phyloP scores from a whole-genome alignment of 2,329 filamentous ascomycete genomes.

The Bipolaris sorokiniana region DNA sequence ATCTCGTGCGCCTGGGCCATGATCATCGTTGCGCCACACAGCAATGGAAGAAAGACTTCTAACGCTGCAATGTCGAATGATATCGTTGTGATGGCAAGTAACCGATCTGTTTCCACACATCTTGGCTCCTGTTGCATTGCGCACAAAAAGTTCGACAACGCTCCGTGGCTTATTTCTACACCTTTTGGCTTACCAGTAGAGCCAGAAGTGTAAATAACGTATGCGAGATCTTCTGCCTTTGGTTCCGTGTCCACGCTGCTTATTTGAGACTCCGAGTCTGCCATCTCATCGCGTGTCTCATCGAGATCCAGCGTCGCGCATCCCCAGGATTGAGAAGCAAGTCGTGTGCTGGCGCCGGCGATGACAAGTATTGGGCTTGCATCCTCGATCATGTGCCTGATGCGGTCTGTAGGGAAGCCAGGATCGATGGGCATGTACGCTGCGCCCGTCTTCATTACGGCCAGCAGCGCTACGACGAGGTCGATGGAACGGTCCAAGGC shows the following conservation, averaged over 20 bases:
- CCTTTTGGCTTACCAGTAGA: neutral
- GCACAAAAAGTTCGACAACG: neutral
- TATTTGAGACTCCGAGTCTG: too few relatives aligned
- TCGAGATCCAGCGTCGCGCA: neutral
- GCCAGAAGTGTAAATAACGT: neutral
- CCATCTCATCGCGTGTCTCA: too few relatives aligned
- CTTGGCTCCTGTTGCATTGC: neutral
- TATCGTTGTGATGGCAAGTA: neutral
- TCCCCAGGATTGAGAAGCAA: neutral
- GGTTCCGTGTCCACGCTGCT: too few relatives aligned
- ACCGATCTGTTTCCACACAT: neutral
- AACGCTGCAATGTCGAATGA: neutral
- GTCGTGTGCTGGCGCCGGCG: neutral
- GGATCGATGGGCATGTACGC: neutral
- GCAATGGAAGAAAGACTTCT: neutral
- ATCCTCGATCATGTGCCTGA: neutral
- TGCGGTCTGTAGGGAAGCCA: neutral
- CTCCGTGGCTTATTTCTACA: neutral
- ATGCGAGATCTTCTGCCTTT: neutral
- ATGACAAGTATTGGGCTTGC: neutral
- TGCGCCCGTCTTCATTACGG: neutral
- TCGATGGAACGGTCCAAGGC: neutral
- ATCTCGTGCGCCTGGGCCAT: neutral
- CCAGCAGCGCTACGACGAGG: neutral
- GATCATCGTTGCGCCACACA: neutral